Base-by-base conservation (phyloP, 228 moss, liverwort and hornwort species). In the Sphagnum magellanicum region DNA sequence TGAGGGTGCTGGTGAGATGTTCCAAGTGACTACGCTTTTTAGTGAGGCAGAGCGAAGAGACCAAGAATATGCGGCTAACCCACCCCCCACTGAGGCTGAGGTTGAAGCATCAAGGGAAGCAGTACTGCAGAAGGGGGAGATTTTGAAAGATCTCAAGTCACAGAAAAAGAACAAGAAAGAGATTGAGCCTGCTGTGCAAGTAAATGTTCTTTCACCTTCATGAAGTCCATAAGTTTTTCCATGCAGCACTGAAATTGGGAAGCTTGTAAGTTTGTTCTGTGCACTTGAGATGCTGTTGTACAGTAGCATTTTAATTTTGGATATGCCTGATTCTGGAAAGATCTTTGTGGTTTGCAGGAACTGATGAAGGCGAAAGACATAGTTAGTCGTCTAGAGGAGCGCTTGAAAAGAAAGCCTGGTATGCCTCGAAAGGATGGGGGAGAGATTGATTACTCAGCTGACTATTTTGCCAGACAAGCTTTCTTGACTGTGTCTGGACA, bases 1-100 rank as follows among this genome's bases (percentile, higher is more conserved):
- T 61, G 97, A 98, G 79, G 97, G 97, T 51, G 93, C 93, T 0
- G 97, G 97, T 32, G 97, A 98, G 77, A 91, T 98, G 97, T 98
- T 98, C 72, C 97, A 98, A 81, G 97, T 98, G 50, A 98, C 93
- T 51, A 98, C 97, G 5, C 63, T 98, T 64, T 77, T 98, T 32
- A 83, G 70, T 55, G 91, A 93, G n/a, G 84, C 68, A 8, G 96
- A 93, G 64, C 77, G 88, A 75, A 81, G 80, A 65, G 91, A 91
- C 52, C 72, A 72, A 8, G 84, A 90, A 62, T 78, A 51, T 8
- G 70, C 77, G 4, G 71, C 76, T 5, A 69, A 78, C 58, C 78
- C 89, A 10, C 77, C 79, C 72, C 88, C 84, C 2, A 74, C 76
- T 63, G 67, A 74, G 76, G 78, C 68, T 10, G 78, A 84, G 49